Evolutionary conservation across 2,329 filamentous ascomycete species (phyloP).

Genomic region (Verticillium alfalfae): DNA sequence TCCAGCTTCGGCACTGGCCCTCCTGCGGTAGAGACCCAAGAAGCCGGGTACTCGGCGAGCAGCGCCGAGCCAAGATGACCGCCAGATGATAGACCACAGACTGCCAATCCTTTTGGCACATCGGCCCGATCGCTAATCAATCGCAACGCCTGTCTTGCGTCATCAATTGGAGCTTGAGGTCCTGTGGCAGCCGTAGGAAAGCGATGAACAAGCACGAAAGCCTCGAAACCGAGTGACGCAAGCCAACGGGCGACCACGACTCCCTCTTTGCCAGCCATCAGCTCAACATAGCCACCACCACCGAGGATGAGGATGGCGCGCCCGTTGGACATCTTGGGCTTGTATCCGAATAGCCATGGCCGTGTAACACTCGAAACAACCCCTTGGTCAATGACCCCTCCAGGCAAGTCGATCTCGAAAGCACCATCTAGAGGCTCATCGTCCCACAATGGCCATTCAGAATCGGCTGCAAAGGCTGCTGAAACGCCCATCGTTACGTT

Average conservation of each 20-base stretch:
- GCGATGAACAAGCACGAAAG: slow-evolving; percentile 15
- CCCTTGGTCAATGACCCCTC: slow-evolving; percentile 7
- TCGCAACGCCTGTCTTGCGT: slow-evolving; percentile 12
- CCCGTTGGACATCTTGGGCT: slow-evolving; percentile 10
- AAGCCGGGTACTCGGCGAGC: slow-evolving; percentile 12
- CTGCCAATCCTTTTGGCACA: slow-evolving; percentile 1
- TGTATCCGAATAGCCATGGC: slow-evolving; percentile 15
- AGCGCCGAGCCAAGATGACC: slow-evolving; percentile 14
- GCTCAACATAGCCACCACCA: slow-evolving; percentile 15
- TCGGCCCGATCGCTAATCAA: slow-evolving; percentile 4
- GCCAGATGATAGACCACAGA: slow-evolving; percentile 15
- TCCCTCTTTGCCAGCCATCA: slow-evolving; percentile 16
- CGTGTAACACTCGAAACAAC: slow-evolving; percentile 10
- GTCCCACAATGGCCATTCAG: slow-evolving; percentile 12
- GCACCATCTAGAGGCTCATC: slow-evolving; percentile 7
- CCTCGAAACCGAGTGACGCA: slow-evolving; percentile 12
- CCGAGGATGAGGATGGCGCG: slow-evolving; percentile 14
- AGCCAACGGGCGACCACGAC: slow-evolving; percentile 14
- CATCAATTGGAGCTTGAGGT: slow-evolving; percentile 12
- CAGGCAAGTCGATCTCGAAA: slow-evolving; percentile 9
- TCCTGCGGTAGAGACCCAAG: slow-evolving; percentile 8
- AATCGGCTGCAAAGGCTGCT: slow-evolving; percentile 8
- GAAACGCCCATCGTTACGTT: slow-evolving; percentile 2
- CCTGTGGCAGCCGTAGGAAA: slow-evolving; percentile 12
- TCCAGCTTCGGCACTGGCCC: slow-evolving; percentile 6